phyloP scores from a whole-genome alignment of 1,284 basidiomycete species.

The Cryptococcus wingfieldii region DNA sequence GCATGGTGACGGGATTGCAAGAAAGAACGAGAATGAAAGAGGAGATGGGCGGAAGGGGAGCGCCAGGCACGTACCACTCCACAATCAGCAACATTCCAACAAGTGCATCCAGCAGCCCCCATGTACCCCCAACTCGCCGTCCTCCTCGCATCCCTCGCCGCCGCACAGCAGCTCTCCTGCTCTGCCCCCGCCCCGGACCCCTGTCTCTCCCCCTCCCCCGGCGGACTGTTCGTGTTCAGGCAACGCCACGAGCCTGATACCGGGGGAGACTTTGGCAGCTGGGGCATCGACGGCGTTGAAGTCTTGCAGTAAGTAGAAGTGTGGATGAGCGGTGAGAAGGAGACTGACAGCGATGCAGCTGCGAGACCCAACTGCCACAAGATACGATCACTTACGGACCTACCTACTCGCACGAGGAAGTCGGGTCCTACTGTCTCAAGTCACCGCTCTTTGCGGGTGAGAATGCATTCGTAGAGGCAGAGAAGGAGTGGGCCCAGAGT shows the following conservation, averaged over 20 bases:
- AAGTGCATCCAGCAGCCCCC: too few species aligned
- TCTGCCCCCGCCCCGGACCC: constrained; percentile 24
- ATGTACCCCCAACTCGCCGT: too few species aligned
- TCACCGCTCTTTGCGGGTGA: constrained; percentile 29
- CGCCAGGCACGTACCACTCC: too few species aligned
- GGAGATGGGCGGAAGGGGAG: too few species aligned
- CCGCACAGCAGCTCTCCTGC: constrained; percentile 27
- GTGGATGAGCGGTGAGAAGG: not conserved
- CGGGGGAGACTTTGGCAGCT: constrained; percentile 37
- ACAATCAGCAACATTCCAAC: too few species aligned
- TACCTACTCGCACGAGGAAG: constrained; percentile 38
- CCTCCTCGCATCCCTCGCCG: too few species aligned
- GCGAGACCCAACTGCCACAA: constrained; percentile 12
- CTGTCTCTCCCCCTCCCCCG: constrained; percentile 38
- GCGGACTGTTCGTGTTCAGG: constrained; percentile 41
- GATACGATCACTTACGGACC: constrained; percentile 15
- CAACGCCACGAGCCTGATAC: constrained; percentile 46
- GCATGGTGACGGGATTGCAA: not conserved
- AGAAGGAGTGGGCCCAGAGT: constrained; percentile 44
- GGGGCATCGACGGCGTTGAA: constrained; percentile 46
- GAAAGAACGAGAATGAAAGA: not conserved
- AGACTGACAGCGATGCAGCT: constrained; percentile 11
- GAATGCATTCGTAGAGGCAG: constrained; percentile 27
- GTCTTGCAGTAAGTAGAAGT: constrained; percentile 35
- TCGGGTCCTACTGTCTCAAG: constrained; percentile 35